Base-by-base conservation (phyloP, 495 filamentous ascomycete genomes). In the Cetradonia linearis region DNA sequence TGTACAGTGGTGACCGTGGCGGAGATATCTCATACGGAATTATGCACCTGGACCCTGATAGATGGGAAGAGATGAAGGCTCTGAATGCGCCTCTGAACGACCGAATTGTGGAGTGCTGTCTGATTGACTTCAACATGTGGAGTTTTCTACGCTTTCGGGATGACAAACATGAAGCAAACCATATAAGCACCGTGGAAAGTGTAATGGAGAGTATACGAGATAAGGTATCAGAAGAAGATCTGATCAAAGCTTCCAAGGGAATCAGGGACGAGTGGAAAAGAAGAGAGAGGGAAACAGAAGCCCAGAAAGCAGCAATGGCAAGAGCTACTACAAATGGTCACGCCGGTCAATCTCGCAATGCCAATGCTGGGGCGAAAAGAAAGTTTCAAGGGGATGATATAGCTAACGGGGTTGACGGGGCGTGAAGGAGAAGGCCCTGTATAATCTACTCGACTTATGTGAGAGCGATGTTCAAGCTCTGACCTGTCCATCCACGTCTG, bases 141-240 rank as follows among this genome's bases (percentile, higher is more conserved):
- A 80, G 89, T 37, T 89, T 87, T 70, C 84, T 91, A 65, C 81
- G 90, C 48, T 86, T 95, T 64, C 78, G 93, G 10, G 90, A 95
- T 59, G 93, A 98, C 68, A 98, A 98, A 71, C 74, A 76, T 13
- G 87, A 95, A 62, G 89, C 87, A 3, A 98, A 98, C 69, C 89
- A 96, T 70, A 85, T 88, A 42, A 81, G 74, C 30, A 90, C 86
- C 0, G 89, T 94, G 2, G 73, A 85, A 25, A 87, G 83, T 62
- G 91, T 95, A 16, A 76, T 94, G 54, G 83, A 91, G 63, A 91
- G 86, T 71, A 94, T 96, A 56, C 72, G 81, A 59, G 89, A 95
- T 70, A 77, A 74, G 1, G 84, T 88, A 65, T 75, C 84, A 55
- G 69, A 87, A 70, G 71, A 86, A 52, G 83, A 88, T 64, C 74